Evolutionary conservation across 208 protist species (phyloP), one percentile per base, ranked within the genome.

Genomic region (Leishmania turanica): DNA sequence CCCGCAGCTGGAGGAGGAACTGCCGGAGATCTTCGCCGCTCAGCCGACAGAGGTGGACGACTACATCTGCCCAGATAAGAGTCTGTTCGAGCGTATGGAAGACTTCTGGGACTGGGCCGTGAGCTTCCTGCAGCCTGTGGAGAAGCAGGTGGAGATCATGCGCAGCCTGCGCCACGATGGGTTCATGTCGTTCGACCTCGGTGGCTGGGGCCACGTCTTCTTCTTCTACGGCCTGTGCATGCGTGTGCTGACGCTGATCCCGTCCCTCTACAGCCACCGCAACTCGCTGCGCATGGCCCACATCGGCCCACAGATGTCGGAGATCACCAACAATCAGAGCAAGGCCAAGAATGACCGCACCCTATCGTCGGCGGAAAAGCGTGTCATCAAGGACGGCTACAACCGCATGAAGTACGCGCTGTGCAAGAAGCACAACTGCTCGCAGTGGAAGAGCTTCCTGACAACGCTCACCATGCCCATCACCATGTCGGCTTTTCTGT

Each of bases 51-150:
- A 97, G 71, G 90, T 97, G 81, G 92, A 97, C 76, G 92, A 97
- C 77, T 97, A 96, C 84, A 97, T 97, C 68, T 89, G 91, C 0
- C 94, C 94, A 31, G 92, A 97, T 54, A 92, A 94, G 81, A 96
- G 90, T 68, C 77, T 89, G 5, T 97, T 97, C 85, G 94, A 97
- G 82, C 85, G 87, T 11, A 60, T 97, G 60, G 92, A 97, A 75
- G 94, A 97, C 79, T 93, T 96, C 72, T 97, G 94, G 92, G 94
- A 97, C 81, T 97, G 91, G 90, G 89, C 89, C 34, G 87, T 96
- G 53, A 90, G 90, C 74, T 97, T 97, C 77, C 79, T 97, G 77
- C 89, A 93, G 77, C 94, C 94, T 34, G 90, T 97, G 60, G 92
- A 97, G 78, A 97, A 97, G 76, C 94, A 97, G 85, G 75, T 96